Base-by-base conservation (phyloP, 192 early-diverging fungal genomes). In the Umbelopsis isabellina region DNA sequence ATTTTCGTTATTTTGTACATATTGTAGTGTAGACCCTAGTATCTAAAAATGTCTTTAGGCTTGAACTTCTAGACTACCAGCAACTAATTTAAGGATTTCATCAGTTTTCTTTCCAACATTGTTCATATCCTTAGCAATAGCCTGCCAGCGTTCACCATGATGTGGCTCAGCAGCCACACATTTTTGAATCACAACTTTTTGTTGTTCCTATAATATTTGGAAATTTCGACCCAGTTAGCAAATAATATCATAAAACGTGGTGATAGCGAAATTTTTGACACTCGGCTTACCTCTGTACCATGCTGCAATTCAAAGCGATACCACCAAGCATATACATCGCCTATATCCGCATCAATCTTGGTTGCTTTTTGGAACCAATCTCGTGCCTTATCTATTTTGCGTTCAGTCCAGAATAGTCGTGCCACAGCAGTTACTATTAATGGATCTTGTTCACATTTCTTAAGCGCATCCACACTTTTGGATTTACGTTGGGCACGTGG, bases 241-340 rank as follows among this genome's bases (percentile, higher is more conserved):
- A 72, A 64, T 16, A 55, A 69, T n/a, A 58, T 18, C 35, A 22
- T n/a, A 61, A 5, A 18, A 66, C 64, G n/a, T 22, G 11, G 7
- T 11, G 15, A 10, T 10, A 23, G 3, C 9, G 27, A 50, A 2
- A 30, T 30, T 75, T 77, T 65, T 2, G 37, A 41, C 10, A 41
- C 10, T 41, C 37, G 10, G 10, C 70, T 75, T 66, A 81, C 74
- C 61, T 86, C 80, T 46, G 81, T 84, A 5, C 95, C 95, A 74
- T 95, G 90, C 67, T 89, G 83, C 25, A 80, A 65, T 80, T 99
- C 98, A 83, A 99, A 98, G 52, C 92, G 90, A 61, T 91, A 88
- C 86, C 91, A 94, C 94, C 94, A 99, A 13, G 93, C 97, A 92
- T 93, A 99, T 2, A 90, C 84, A 75, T 99, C 98, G 7, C 98